Percentiles rank a stretch among this genome's conserved stretches.
These are phyloP conservation scores for Marasmius oreades DNA, from an alignment of 1,284 basidiomycete species.

Conservation along the genomic window DNA sequence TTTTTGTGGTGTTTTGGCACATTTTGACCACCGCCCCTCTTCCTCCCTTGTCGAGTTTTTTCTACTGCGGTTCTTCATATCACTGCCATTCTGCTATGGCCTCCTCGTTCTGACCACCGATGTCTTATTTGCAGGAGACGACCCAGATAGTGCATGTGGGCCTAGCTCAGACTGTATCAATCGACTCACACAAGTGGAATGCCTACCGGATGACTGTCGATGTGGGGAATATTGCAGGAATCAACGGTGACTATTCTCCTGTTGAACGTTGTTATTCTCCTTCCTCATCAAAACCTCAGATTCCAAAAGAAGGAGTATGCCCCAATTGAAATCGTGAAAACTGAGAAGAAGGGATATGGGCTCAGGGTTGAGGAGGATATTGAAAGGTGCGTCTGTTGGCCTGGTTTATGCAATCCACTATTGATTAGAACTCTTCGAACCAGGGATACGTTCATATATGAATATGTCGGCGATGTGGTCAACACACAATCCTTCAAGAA, in stretches of 20 bases:
- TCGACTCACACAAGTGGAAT: slow-evolving; percentile 95
- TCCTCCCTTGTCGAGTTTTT: slow-evolving; percentile 18
- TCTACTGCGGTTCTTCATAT: slow-evolving; percentile 16
- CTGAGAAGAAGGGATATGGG: slow-evolving; percentile 95
- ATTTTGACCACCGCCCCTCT: no score
- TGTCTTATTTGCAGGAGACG: slow-evolving; percentile 45
- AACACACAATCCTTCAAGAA: slow-evolving; percentile 85
- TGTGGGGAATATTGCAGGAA: slow-evolving; percentile 86
- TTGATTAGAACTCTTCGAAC: not conserved
- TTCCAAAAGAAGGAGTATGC: slow-evolving; percentile 89
- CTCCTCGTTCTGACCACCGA: slow-evolving; percentile 13
- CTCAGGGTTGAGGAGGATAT: slow-evolving; percentile 76
- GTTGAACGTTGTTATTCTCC: not conserved
- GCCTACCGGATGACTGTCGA: slow-evolving; percentile 83
- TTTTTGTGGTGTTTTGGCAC: slow-evolving; percentile 10
- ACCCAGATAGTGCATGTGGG: slow-evolving; percentile 76
- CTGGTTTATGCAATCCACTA: not conserved
- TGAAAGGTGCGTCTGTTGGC: slow-evolving; percentile 56
- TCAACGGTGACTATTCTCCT: slow-evolving; percentile 63
- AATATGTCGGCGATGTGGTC: slow-evolving; percentile 98
- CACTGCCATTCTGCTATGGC: not conserved
- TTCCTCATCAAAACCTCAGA: slow-evolving; percentile 40
- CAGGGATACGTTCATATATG: slow-evolving; percentile 93
- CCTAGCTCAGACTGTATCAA: slow-evolving; percentile 94
- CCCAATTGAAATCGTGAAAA: slow-evolving; percentile 86